Conservation (phyloP, 495 filamentous ascomycete genomes). For the Apiosordaria backusii region DNA sequence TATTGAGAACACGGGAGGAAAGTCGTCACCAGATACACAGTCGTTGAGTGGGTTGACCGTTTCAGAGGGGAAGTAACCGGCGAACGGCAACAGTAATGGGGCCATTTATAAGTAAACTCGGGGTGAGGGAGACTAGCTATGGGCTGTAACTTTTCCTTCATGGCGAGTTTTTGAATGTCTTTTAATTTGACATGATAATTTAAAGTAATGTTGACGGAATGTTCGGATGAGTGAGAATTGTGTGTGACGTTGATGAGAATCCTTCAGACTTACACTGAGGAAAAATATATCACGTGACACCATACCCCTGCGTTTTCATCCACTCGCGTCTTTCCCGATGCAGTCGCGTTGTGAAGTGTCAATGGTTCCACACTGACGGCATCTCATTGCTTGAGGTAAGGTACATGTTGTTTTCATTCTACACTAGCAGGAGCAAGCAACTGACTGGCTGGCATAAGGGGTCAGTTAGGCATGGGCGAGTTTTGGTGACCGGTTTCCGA, state of each 20-base stretch:
- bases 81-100: conserved; percentile 14
- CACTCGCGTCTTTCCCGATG: conserved; percentile 5
- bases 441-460: neutral
- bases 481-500: neutral
- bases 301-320: neutral
- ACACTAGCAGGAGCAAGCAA: neutral
- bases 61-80: conserved; percentile 28
- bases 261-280: neutral
- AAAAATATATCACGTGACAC: conserved; percentile 5
- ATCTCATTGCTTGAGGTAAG: neutral
- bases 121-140: neutral
- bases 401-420: neutral
- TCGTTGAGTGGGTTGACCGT: conserved; percentile 21
- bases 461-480: neutral
- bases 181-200: neutral
- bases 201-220: neutral
- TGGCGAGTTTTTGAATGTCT: neutral
- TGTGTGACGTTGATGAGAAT: neutral
- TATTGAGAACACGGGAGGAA: neutral
- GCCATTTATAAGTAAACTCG: neutral
- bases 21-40: conserved; percentile 9
- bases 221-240: neutral
- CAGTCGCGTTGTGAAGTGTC: neutral
- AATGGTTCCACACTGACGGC: neutral
- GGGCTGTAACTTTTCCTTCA: neutral